These are phyloP conservation scores for Blepharisma stoltei DNA, from an alignment of 73 alveolate species.

Conservation along the genomic window DNA sequence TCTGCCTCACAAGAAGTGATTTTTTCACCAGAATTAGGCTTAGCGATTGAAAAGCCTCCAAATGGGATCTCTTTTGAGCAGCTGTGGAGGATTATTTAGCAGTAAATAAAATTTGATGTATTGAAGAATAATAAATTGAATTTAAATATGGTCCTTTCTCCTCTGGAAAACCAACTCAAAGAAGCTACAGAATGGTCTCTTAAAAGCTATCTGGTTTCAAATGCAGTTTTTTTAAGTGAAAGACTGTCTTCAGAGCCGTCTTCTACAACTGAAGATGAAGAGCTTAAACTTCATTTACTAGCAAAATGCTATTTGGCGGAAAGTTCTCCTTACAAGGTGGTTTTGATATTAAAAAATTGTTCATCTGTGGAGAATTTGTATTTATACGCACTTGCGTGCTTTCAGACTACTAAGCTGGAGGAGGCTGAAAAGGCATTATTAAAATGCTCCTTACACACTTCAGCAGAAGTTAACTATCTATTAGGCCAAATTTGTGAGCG, in stretches of 20 bases:
- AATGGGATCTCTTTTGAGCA: slow-evolving; percentile 64
- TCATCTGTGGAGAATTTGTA: slow-evolving; percentile 66
- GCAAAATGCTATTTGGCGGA: slow-evolving; percentile 70
- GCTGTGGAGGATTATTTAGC: slow-evolving; percentile 75
- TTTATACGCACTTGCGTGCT: slow-evolving; percentile 73
- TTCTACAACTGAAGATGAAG: slow-evolving; percentile 57
- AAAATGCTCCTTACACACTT: slow-evolving; percentile 70
- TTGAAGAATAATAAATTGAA: too few species aligned
- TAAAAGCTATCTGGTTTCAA: slow-evolving; percentile 42
- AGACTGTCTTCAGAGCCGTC: slow-evolving; percentile 57
- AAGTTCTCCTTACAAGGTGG: slow-evolving; percentile 17
- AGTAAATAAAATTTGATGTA: not conserved
- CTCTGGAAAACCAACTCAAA: slow-evolving; percentile 32
- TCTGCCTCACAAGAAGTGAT: slow-evolving; percentile 50
- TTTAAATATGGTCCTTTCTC: not conserved
- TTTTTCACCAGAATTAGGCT: slow-evolving; percentile 66
- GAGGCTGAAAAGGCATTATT: slow-evolving; percentile 87
- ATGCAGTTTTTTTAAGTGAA: slow-evolving; percentile 64
- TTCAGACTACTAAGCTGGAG: slow-evolving; percentile 68
- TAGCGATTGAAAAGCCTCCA: slow-evolving; percentile 83
- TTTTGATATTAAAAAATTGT: slow-evolving; percentile 55
- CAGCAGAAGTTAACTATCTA: slow-evolving; percentile 80
- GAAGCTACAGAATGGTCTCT: slow-evolving; percentile 52
- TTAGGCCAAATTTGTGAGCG: slow-evolving; percentile 74
- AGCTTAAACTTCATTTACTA: slow-evolving; percentile 63